Evolutionary conservation across 129 eudicot species (phyloP), one percentile per base, ranked within the genome.

Genomic region (Pulicaria dysenterica): DNA sequence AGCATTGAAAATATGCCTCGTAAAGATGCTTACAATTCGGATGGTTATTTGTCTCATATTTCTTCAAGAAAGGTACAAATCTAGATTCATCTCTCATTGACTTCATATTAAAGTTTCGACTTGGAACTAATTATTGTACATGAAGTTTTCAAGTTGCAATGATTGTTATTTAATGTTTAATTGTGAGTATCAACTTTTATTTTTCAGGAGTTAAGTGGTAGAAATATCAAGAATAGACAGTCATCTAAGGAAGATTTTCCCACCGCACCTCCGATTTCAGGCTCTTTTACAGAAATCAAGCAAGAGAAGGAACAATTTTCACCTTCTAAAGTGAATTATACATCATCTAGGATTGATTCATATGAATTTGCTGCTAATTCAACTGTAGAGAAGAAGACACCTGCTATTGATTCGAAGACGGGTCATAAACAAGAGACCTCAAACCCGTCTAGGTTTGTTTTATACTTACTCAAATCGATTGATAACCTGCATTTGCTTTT

Each of bases 241-340:
- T 70, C 80, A 60, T 64, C 69, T 5, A 81, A 76, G 77, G 87
- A 83, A 75, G 96, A 87, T 71, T 67, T 75, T 79, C 96, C 96
- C 5, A 90, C 89, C 45, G 94, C 96, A 49, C 96, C 96, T 63
- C 96, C 94, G 5, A 80, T 87, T 83, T 80, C 83, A 31, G 83
- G 65, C 64, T 67, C 85, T 49, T 57, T 68, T 76, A 78, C 64
- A 46, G 87, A 87, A 48, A 82, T 84, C 55, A 84, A 82, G 60
- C 85, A 76, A 73, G 81, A 74, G 46, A 56, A 46, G 16, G 87
- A 81, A 24, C 43, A 61, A 50, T 62, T 50, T 40, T 73, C 81
- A 31, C 72, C 61, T 73, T 64, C 79, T 39, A 48, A 62, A 70
- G 53, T 72, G 37, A 68, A 83, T 12, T 17, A 49, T 70, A 60